These are phyloP conservation scores for Oropetium thomaeum DNA, from an alignment of 176 grass and related monocot species.

Conservation along the genomic window DNA sequence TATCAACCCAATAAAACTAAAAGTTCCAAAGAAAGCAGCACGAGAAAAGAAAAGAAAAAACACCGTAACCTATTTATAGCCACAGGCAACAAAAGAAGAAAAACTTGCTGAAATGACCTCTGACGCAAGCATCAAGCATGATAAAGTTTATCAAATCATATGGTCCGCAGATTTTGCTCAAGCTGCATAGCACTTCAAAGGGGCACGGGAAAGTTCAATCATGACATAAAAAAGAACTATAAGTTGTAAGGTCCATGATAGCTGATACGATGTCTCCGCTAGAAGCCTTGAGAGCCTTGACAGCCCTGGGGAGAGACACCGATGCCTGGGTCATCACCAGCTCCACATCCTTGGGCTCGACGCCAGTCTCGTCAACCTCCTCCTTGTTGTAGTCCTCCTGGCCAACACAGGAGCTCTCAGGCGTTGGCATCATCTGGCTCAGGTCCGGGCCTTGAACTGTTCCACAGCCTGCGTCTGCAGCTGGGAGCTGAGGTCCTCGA, in stretches of 20 bases:
- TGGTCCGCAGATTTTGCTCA: not conserved
- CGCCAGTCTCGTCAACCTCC: constrained; percentile 51
- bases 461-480: constrained; percentile 66
- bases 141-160: not conserved
- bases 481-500: constrained; percentile 69
- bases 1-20: too few species aligned
- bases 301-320: constrained; percentile 47
- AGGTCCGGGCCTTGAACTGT: constrained; percentile 60
- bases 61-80: not conserved
- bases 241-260: constrained; percentile 69
- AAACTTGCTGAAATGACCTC: not conserved
- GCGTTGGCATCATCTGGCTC: constrained; percentile 37
- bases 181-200: not conserved
- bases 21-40: not conserved
- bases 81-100: not conserved
- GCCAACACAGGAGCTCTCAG: constrained; percentile 34
- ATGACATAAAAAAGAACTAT: not conserved
- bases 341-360: constrained; percentile 63
- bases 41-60: too few species aligned
- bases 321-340: constrained; percentile 66
- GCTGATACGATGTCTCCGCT: constrained; percentile 62
- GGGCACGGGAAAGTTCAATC: not conserved
- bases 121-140: not conserved
- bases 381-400: constrained; percentile 59
- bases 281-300: constrained; percentile 55